phyloP scores from a whole-genome alignment of 169 alveolate genomes.

The Cryptosporidium bovis region DNA sequence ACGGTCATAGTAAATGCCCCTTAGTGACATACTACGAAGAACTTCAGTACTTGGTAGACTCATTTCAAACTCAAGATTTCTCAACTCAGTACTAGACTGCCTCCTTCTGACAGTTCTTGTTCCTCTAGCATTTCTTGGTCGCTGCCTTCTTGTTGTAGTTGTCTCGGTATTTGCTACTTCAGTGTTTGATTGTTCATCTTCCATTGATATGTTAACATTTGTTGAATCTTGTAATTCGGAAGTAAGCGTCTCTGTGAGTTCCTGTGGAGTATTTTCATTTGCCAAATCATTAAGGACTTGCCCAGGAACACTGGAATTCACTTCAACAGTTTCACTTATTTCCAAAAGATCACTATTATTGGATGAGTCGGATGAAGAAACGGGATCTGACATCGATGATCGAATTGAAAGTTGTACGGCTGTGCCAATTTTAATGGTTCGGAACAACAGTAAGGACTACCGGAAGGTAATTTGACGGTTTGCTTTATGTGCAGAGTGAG shows the following conservation, averaged over 20 bases:
- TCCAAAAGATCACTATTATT: slow-evolving; percentile 25
- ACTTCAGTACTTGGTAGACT: slow-evolving; percentile 4
- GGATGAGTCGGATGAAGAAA: slow-evolving; percentile 1
- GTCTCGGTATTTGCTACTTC: not conserved
- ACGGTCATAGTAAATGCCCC: slow-evolving; percentile 67
- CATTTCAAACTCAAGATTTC: slow-evolving; percentile 11
- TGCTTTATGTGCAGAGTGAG: slow-evolving; percentile 44
- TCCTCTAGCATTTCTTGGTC: not conserved
- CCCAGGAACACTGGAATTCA: not conserved
- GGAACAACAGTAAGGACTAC: slow-evolving; percentile 42
- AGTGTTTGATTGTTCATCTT: not conserved
- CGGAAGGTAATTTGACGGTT: slow-evolving; percentile 45
- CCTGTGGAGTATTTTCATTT: too few species aligned
- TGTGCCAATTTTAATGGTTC: slow-evolving; percentile 10
- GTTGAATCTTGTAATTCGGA: not conserved
- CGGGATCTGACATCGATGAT: slow-evolving; percentile 5
- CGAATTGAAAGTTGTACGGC: slow-evolving; percentile 5
- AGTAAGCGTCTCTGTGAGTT: too few species aligned
- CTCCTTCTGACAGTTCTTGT: not conserved
- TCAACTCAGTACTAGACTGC: not conserved
- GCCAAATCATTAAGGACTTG: not conserved
- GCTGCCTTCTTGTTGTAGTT: not conserved
- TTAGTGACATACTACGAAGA: slow-evolving; percentile 27
- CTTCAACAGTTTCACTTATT: slow-evolving; percentile 7
- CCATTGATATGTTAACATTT: not conserved